A percentile compares a stretch with the other conserved stretches of the same genome.
phyloP scores from a whole-genome alignment of 257 asterid species.

The Catharanthus roseus region DNA sequence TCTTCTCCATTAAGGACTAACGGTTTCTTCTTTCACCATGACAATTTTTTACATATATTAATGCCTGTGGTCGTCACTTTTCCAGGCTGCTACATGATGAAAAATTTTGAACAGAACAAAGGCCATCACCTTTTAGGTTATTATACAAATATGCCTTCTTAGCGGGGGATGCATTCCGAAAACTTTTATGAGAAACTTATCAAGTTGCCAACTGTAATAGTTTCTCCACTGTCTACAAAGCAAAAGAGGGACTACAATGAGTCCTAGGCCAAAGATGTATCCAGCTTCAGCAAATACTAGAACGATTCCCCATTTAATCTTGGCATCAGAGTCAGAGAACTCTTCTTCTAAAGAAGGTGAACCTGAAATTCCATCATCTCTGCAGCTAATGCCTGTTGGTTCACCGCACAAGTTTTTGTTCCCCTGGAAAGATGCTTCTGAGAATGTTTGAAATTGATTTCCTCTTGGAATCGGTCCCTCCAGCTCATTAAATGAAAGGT shows the following conservation, averaged over 20 bases:
- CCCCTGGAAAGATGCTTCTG: background rate
- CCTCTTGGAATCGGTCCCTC: conserved; percentile 15
- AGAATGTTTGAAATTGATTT: conserved; percentile 14
- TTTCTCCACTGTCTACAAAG: conserved; percentile 10
- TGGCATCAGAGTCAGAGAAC: background rate
- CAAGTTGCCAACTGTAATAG: conserved; percentile 6
- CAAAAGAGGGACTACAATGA: conserved; percentile 2
- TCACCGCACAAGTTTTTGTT: conserved; percentile 13
- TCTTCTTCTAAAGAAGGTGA: conserved; percentile 4
- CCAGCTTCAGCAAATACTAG: conserved; percentile 9
- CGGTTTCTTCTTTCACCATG: too few species aligned
- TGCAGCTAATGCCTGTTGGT: background rate
- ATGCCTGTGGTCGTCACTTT: too few species aligned
- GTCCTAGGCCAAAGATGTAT: background rate
- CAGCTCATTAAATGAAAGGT: conserved; percentile 18
- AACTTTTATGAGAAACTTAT: conserved; percentile 1
- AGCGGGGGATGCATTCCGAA: background rate
- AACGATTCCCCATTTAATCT: background rate
- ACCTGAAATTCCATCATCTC: background rate
- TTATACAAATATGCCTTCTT: background rate
- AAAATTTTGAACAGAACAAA: too few species aligned
- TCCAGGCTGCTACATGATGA: too few species aligned
- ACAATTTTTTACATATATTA: too few species aligned
- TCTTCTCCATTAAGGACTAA: too few species aligned
- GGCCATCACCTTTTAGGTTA: background rate